These are phyloP conservation scores for Yamadazyma atlantica DNA, from an alignment of 1,139 yeast genomes.

Conservation along the genomic window DNA sequence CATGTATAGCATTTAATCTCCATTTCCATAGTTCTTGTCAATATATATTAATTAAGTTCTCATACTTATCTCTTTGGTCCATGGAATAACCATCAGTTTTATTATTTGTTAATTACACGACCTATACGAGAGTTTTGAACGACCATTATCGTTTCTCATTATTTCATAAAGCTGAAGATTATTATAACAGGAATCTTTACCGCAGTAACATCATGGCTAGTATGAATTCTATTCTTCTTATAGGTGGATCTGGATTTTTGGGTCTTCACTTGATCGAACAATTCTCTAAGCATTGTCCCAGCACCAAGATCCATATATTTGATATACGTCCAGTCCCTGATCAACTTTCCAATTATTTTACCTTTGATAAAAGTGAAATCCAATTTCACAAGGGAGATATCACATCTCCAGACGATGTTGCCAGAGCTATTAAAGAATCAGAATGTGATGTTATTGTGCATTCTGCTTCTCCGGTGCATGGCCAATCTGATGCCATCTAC, in stretches of 20 bases:
- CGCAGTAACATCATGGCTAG: slow-evolving; percentile 6
- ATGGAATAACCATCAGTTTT: neutral
- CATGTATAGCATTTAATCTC: slow-evolving; percentile 10
- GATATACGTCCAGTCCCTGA: slow-evolving; percentile 88
- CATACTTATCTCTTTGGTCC: no score
- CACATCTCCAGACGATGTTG: slow-evolving; percentile 70
- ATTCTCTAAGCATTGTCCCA: slow-evolving; percentile 65
- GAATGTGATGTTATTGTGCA: slow-evolving; percentile 83
- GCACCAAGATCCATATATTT: slow-evolving; percentile 78
- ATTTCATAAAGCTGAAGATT: no score
- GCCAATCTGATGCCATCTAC: slow-evolving; percentile 74
- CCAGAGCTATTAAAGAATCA: slow-evolving; percentile 56
- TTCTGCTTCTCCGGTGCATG: slow-evolving; percentile 96
- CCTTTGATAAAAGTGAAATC: slow-evolving; percentile 62
- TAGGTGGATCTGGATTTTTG: slow-evolving; percentile 94
- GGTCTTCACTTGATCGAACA: slow-evolving; percentile 91
- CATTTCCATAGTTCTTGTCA: slow-evolving; percentile 1
- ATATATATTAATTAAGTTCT: slow-evolving; percentile 2
- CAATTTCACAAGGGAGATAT: slow-evolving; percentile 78
- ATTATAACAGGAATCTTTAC: neutral
- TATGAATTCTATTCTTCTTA: slow-evolving; percentile 65
- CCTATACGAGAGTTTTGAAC: neutral
- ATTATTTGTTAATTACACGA: neutral
- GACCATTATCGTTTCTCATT: neutral
- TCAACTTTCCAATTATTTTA: slow-evolving; percentile 65